phyloP scores from a whole-genome alignment of 2,329 filamentous ascomycete species.

The Leptoxyphium fumago region DNA sequence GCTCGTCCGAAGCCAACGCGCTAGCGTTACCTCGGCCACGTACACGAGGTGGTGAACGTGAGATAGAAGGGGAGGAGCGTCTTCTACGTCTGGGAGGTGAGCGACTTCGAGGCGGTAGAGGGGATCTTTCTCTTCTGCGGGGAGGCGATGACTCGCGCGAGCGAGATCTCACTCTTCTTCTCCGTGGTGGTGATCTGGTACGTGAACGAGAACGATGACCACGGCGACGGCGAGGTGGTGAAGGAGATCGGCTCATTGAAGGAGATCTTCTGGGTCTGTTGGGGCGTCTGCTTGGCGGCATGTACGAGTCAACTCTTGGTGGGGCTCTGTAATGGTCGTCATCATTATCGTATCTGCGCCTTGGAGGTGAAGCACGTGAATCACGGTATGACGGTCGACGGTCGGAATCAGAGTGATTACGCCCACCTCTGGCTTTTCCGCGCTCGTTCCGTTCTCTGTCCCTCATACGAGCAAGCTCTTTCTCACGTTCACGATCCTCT shows the following conservation, averaged over 20 bases:
- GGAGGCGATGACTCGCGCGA: conserved; percentile 7
- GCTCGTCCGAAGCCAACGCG: conserved; percentile 6
- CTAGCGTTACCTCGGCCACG: neutral
- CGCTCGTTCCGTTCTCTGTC: conserved; percentile 41
- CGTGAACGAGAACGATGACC: conserved; percentile 8
- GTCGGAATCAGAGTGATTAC: conserved; percentile 34
- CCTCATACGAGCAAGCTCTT: conserved; percentile 52
- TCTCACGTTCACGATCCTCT: conserved; percentile 50
- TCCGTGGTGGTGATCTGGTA: conserved; percentile 24
- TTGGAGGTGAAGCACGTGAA: conserved; percentile 38
- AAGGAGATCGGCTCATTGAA: conserved; percentile 18
- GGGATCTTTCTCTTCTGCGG: conserved; percentile 7
- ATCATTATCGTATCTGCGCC: conserved; percentile 28
- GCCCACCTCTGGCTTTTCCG: conserved; percentile 34
- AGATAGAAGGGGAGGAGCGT: conserved; percentile 9
- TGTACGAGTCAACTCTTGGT: conserved; percentile 42
- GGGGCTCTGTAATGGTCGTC: conserved; percentile 27
- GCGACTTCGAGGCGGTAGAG: conserved; percentile 15
- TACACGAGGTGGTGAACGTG: conserved; percentile 6
- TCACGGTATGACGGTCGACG: conserved; percentile 31
- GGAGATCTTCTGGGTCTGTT: conserved; percentile 20
- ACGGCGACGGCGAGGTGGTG: conserved; percentile 3
- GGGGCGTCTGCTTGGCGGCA: conserved; percentile 30
- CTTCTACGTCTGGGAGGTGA: conserved; percentile 7
- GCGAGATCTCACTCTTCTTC: conserved; percentile 8